Evolutionary conservation across 2,329 filamentous ascomycete species (phyloP), one percentile per base, ranked within the genome.

Genomic region (Aspergillus brasiliensis): DNA sequence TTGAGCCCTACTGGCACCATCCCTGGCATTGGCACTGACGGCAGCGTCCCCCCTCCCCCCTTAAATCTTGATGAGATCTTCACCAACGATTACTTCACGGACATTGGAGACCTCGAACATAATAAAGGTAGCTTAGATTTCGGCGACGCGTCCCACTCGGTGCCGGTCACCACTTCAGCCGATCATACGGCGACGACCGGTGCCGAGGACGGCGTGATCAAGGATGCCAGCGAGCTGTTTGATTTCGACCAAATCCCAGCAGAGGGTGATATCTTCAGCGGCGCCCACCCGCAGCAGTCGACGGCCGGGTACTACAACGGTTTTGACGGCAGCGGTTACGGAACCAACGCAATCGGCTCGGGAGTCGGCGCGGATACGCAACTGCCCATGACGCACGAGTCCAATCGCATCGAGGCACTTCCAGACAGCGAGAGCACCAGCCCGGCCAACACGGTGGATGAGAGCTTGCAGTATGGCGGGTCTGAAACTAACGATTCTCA

Each of bases 1-100:
- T 82, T 96, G 11, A 93, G 89, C 69, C 92, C 92, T 0, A 91
- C 86, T 0, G 92, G 91, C 4, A 84, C 85, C 15, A 91, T 96
- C 37, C 90, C 91, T 1, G 91, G 91, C 4, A 75, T 95, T 5
- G 69, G 67, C 34, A 76, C 78, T 38, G 77, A 78, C 28, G 73
- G 73, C 13, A 74, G 68, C 37, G 72, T 82, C 2, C 76, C 74
- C 5, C 77, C 77, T 25, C 77, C 78, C 1, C 73, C 77, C 3
- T 77, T 86, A 38, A 84, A 87, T 61, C 78, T 87, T 2, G 83
- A 86, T 64, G 77, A 79, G n/a, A 84, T 87, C 61, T 82, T 87
- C 61, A 82, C 84, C 63, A 81, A 82, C 25, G 83, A 86, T 63
- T 85, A 83, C 66, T 85, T 85, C 62, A 78, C 80, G 21, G 78